Percentiles rank a stretch among this genome's conserved stretches.
These are phyloP conservation scores for Mikania micrantha DNA, from an alignment of 129 eudicot species.

Conservation along the genomic window DNA sequence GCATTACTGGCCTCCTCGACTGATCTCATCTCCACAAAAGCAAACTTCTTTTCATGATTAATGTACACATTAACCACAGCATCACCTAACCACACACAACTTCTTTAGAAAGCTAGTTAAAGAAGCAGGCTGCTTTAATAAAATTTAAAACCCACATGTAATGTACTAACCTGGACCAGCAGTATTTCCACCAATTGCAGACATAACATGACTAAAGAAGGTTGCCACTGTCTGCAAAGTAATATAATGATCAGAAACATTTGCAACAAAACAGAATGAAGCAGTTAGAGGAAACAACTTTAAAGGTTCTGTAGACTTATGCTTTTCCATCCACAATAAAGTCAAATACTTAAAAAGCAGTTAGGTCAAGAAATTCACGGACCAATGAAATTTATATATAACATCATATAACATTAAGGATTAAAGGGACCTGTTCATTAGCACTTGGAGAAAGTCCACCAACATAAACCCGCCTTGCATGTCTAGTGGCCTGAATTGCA, in stretches of 20 bases:
- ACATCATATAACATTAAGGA: neutral
- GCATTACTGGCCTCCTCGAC: slow-evolving; percentile 99
- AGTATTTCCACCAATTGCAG: slow-evolving; percentile 94
- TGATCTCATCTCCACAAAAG: slow-evolving; percentile 99
- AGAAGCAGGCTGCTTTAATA: neutral
- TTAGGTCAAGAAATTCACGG: neutral
- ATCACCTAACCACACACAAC: slow-evolving; percentile 47
- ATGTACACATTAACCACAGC: slow-evolving; percentile 98
- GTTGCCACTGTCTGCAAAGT: slow-evolving; percentile 88
- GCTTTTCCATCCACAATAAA: neutral
- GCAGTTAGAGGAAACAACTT: neutral
- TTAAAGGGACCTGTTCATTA: slow-evolving; percentile 82
- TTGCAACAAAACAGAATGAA: neutral
- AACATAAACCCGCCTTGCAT: slow-evolving; percentile 98
- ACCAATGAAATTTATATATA: neutral
- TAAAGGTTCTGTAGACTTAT: neutral
- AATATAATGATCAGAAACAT: neutral
- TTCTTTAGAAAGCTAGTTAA: neutral
- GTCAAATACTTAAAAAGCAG: neutral
- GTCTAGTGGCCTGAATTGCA: slow-evolving; percentile 83
- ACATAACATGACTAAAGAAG: slow-evolving; percentile 91
- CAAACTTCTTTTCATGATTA: slow-evolving; percentile 95
- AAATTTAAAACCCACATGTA: neutral
- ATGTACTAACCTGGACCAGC: slow-evolving; percentile 89
- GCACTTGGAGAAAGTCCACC: slow-evolving; percentile 97